Evolutionary conservation across 2,329 filamentous ascomycete species (phyloP).

Genomic region (Curvularia hawaiiensis): DNA sequence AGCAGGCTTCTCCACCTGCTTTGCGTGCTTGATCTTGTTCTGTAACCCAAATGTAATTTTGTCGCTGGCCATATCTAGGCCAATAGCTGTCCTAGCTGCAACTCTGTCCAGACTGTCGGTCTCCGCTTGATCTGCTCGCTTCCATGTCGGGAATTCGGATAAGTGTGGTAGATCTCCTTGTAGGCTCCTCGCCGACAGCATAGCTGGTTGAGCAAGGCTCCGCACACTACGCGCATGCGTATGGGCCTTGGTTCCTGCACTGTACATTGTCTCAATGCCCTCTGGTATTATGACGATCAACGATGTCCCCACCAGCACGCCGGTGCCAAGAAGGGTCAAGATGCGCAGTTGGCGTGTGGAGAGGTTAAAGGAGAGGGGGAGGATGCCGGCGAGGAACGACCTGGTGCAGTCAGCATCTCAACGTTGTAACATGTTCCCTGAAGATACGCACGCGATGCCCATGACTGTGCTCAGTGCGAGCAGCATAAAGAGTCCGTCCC

Average conservation of each 20-base stretch:
- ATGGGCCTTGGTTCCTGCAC: conserved; percentile 46
- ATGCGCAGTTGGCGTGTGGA: conserved; percentile 85
- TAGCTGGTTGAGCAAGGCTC: conserved; percentile 27
- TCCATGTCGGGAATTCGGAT: conserved; percentile 27
- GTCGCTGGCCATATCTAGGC: conserved; percentile 16
- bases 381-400: conserved; percentile 89
- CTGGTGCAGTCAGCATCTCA: conserved; percentile 55
- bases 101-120: conserved; percentile 21
- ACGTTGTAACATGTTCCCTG: not conserved
- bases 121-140: conserved; percentile 26
- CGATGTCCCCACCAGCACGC: conserved; percentile 91
- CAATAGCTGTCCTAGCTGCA: not conserved
- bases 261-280: conserved; percentile 88
- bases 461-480: conserved; percentile 69
- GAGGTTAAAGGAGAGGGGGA: conserved; percentile 87
- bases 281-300: conserved; percentile 98
- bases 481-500: conserved; percentile 69
- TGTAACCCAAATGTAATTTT: conserved; percentile 28
- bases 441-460: conserved; percentile 62
- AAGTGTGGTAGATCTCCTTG: conserved; percentile 35
- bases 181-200: conserved; percentile 32
- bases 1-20: conserved; percentile 27
- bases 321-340: conserved; percentile 90
- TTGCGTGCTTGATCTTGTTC: conserved; percentile 30
- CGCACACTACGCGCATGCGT: conserved; percentile 31